phyloP scores from a whole-genome alignment of 768 basidiomycete genomes.

The Exsudoporus frostii region DNA sequence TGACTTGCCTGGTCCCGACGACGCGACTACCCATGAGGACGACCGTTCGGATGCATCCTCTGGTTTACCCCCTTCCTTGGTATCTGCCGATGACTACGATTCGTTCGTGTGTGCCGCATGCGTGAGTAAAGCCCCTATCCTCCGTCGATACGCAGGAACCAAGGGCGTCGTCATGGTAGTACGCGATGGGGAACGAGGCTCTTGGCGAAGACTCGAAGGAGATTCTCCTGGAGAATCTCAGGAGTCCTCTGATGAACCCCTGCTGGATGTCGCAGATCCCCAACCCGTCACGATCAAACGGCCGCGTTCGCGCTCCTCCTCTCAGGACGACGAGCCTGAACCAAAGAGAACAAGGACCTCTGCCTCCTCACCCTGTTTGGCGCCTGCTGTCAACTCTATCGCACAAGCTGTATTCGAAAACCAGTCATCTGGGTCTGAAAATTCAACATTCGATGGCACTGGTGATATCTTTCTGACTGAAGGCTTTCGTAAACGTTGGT shows the following conservation, averaged over 20 bases:
- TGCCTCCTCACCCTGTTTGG: constrained; percentile 44
- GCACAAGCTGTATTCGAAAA: constrained; percentile 44
- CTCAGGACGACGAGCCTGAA: constrained; percentile 33
- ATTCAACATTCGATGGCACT: constrained; percentile 40
- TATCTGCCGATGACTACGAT: constrained; percentile 70
- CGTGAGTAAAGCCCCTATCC: constrained; percentile 49
- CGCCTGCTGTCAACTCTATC: constrained; percentile 46
- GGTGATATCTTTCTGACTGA: constrained; percentile 77
- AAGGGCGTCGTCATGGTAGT: constrained; percentile 65
- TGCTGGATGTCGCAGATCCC: constrained; percentile 26
- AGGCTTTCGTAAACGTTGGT: constrained; percentile 78
- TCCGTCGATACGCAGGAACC: constrained; percentile 67
- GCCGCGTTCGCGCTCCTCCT: constrained; percentile 25
- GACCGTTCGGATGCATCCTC: constrained; percentile 59
- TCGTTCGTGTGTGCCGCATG: constrained; percentile 70
- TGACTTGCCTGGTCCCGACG: constrained; percentile 2
- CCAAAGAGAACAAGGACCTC: constrained; percentile 45
- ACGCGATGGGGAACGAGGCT: constrained; percentile 41
- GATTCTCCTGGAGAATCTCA: constrained; percentile 5
- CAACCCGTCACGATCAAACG: constrained; percentile 42
- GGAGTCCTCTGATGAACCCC: constrained; percentile 9
- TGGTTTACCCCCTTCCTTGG: constrained; percentile 63
- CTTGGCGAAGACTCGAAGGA: constrained; percentile 54
- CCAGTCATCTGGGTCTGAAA: constrained; percentile 10
- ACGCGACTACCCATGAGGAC: constrained; percentile 36